phyloP scores from a whole-genome alignment of 208 protist species.

The Jaenimonas drosophilae region DNA sequence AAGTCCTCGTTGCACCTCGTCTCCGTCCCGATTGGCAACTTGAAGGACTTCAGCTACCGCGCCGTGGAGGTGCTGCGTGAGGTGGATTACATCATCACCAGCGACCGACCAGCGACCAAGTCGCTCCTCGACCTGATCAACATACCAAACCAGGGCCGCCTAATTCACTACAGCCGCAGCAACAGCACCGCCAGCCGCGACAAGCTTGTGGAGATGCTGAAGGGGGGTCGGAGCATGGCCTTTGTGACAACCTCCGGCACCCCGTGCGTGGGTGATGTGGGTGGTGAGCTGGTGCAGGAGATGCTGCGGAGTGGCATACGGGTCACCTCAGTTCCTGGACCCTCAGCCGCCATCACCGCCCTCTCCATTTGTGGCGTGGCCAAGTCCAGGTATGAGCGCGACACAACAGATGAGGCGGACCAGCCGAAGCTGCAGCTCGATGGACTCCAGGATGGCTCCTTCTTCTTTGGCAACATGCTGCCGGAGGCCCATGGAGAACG shows the following conservation, averaged over 20 bases:
- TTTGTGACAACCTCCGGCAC: constrained; percentile 81
- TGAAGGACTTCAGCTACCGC: constrained; percentile 86
- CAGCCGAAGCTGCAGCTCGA: background rate
- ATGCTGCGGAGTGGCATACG: constrained; percentile 70
- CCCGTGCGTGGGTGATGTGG: constrained; percentile 82
- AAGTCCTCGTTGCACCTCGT: constrained; percentile 73
- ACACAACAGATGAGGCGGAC: background rate
- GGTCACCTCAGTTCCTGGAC: constrained; percentile 77
- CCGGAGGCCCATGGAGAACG: constrained; percentile 51
- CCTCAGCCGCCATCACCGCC: constrained; percentile 69
- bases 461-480: constrained; percentile 83
- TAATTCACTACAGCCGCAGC: constrained; percentile 80
- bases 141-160: constrained; percentile 60
- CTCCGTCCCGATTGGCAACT: constrained; percentile 86
- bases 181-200: constrained; percentile 50
- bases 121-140: constrained; percentile 77
- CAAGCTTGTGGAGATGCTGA: constrained; percentile 78
- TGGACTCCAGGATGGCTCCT: constrained; percentile 57
- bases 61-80: constrained; percentile 70
- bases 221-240: constrained; percentile 84
- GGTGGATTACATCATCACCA: constrained; percentile 86
- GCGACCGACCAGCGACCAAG: constrained; percentile 72
- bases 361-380: constrained; percentile 68
- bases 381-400: constrained; percentile 31
- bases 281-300: constrained; percentile 64